These are phyloP conservation scores for Penicillium riverlandense DNA, from an alignment of 495 filamentous ascomycete species.

Conservation along the genomic window DNA sequence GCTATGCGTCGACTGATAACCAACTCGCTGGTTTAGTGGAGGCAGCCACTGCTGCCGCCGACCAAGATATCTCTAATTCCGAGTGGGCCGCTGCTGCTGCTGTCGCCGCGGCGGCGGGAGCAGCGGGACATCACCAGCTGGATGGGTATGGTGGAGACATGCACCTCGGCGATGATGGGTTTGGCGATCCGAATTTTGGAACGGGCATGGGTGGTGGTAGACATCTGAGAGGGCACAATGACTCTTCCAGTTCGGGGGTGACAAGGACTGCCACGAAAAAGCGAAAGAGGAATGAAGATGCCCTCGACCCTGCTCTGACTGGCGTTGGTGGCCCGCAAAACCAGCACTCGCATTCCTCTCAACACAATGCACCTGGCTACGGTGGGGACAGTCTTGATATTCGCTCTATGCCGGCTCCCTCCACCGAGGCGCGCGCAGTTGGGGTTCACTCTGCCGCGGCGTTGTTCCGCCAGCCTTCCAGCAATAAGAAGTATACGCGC, in stretches of 20 bases:
- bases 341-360: conserved; percentile 21
- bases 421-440: conserved; percentile 40
- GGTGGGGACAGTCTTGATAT: conserved; percentile 30
- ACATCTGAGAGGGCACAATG: conserved; percentile 36
- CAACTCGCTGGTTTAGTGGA: conserved; percentile 47
- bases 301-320: conserved; percentile 38
- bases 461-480: conserved; percentile 48
- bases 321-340: conserved; percentile 21
- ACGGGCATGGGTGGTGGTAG: conserved; percentile 19
- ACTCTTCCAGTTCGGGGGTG: conserved; percentile 78
- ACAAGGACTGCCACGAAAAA: conserved; percentile 36
- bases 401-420: conserved; percentile 27
- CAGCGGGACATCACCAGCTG: conserved; percentile 32
- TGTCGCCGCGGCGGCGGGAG: conserved; percentile 28
- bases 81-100: conserved; percentile 35
- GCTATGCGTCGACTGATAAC: conserved; percentile 37
- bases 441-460: conserved; percentile 53
- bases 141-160: conserved; percentile 34
- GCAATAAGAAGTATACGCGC: conserved; percentile 51
- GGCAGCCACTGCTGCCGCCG: conserved; percentile 46
- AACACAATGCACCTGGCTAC: conserved; percentile 23
- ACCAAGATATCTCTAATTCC: conserved; percentile 32
- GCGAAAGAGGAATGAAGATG: conserved; percentile 36
- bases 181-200: conserved; percentile 31
- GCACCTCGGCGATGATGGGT: conserved; percentile 36